Base-by-base conservation (phyloP, 345 rosid genomes). In the Citrus unshiu region DNA sequence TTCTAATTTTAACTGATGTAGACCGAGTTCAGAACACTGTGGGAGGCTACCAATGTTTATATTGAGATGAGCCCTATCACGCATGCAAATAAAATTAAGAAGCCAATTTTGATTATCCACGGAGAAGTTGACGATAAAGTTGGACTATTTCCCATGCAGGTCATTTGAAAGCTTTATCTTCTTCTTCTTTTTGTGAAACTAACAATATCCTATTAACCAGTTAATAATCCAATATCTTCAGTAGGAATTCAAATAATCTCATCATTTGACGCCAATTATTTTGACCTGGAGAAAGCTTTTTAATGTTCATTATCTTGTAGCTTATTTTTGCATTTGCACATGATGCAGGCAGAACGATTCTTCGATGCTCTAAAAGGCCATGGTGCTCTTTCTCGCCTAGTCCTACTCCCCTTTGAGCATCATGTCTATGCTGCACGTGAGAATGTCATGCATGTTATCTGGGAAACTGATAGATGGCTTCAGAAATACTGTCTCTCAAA, bases 391-490 rank as follows among this genome's bases (percentile, higher is more conserved):
- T 89, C 90, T 78, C 98, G 99, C 76, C 92, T 94, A 24, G 98
- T 94, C 57, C 60, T 93, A 80, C 95, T 96, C 80, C 98, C 99
- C 25, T 89, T 81, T 70, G 99, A 96, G 92, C 94, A 98, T 83
- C 98, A 96, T 62, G 93, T 97, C 35, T 96, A 96, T 83, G 87
- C 97, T 69, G 91, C 98, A 58, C 82, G 94, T 66, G 99, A 96
- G 85, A 96, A 98, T 88, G 93, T 96, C 75, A 91, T 94, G 99
- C 99, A 96, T 83, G 97, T 90, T 46, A 90, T 96, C 27, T 96
- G 99, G 99, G 99, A 96, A 88, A 93, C 97, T 27, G 98, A 96
- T 78, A 88, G 98, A 73, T 96, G 99, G 99, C 92, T 96, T 60
- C 91, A 90, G 80, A 94, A 94, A 81, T 87, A 91, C 82, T 94